phyloP scores from a whole-genome alignment of 169 alveolate species.

The Ichthyophthirius multifiliis region DNA sequence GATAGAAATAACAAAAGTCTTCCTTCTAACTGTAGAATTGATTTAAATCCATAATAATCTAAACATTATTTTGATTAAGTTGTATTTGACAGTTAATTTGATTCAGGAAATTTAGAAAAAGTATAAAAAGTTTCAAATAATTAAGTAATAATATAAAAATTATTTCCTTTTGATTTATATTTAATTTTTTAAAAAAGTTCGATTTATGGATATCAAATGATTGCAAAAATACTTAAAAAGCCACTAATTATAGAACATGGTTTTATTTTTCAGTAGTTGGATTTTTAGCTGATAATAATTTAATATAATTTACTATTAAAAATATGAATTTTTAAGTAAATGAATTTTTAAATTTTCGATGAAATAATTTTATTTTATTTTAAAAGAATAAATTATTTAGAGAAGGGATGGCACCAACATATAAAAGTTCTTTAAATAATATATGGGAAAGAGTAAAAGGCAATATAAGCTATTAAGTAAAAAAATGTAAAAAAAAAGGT shows the following conservation, averaged over 20 bases:
- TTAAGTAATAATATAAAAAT: constrained; percentile 1
- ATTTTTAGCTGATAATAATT: background rate
- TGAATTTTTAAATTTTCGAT: background rate
- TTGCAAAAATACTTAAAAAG: constrained; percentile 32
- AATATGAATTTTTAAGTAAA: constrained; percentile 53
- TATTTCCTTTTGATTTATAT: background rate
- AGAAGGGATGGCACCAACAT: constrained; percentile 66
- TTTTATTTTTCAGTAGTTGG: constrained; percentile 48
- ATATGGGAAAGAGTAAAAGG: constrained; percentile 38
- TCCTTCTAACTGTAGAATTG: background rate
- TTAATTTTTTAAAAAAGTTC: background rate
- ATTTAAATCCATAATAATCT: constrained; percentile 1
- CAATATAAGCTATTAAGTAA: constrained; percentile 20
- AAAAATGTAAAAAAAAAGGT: background rate
- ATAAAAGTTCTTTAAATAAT: background rate
- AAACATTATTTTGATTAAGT: constrained; percentile 29
- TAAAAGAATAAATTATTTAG: constrained; percentile 51
- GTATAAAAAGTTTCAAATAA: constrained; percentile 23
- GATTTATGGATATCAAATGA: constrained; percentile 55
- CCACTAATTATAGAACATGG: constrained; percentile 47
- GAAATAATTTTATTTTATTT: too few species aligned
- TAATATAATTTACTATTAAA: constrained; percentile 40
- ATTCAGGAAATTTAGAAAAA: constrained; percentile 55
- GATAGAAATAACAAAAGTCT: background rate
- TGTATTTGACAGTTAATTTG: constrained; percentile 46